Conservation (phyloP, 2,329 filamentous ascomycete genomes). For the Rutstroemia sp. region DNA sequence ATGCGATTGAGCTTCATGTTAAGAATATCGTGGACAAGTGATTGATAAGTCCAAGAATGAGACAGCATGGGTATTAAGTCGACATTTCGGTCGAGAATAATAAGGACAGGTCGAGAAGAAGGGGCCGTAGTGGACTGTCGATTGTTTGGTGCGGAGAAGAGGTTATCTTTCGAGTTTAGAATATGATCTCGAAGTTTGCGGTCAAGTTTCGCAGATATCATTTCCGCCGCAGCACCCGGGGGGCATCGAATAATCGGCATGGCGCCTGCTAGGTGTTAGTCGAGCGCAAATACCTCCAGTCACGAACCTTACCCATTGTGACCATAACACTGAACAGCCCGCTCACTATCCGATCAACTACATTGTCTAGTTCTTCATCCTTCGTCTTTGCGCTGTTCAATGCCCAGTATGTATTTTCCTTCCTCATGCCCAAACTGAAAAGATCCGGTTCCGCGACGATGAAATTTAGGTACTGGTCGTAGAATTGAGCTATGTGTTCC, state of each 20-base stretch:
- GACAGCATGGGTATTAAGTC: slow-evolving; percentile 98
- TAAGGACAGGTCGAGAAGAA: slow-evolving; percentile 75
- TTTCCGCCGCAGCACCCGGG: slow-evolving; percentile 85
- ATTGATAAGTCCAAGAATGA: slow-evolving; percentile 88
- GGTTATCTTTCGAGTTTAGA: slow-evolving; percentile 93
- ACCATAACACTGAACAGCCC: slow-evolving; percentile 96
- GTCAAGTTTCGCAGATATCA: slow-evolving; percentile 90
- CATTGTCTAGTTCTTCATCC: slow-evolving; percentile 79
- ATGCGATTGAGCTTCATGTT: slow-evolving; percentile 87
- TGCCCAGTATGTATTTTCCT: slow-evolving; percentile 88
- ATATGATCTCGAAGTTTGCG: slow-evolving; percentile 94
- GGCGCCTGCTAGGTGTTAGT: slow-evolving; percentile 48
- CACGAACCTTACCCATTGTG: slow-evolving; percentile 69
- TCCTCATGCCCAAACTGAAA: slow-evolving; percentile 89
- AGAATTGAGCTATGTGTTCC: slow-evolving; percentile 86
- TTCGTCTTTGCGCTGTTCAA: slow-evolving; percentile 88
- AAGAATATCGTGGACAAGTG: slow-evolving; percentile 70
- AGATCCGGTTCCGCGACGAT: slow-evolving; percentile 92
- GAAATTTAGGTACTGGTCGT: slow-evolving; percentile 96
- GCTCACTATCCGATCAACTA: slow-evolving; percentile 87
- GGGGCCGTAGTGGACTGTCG: slow-evolving; percentile 54
- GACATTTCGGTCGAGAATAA: slow-evolving; percentile 91
- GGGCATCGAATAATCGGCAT: slow-evolving; percentile 95
- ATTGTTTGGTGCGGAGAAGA: slow-evolving; percentile 62
- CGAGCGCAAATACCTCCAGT: not conserved